Percentiles rank a stretch among this genome's conserved stretches.
phyloP scores from a whole-genome alignment of 2,329 filamentous ascomycete genomes.

The Xylaria arbuscula region DNA sequence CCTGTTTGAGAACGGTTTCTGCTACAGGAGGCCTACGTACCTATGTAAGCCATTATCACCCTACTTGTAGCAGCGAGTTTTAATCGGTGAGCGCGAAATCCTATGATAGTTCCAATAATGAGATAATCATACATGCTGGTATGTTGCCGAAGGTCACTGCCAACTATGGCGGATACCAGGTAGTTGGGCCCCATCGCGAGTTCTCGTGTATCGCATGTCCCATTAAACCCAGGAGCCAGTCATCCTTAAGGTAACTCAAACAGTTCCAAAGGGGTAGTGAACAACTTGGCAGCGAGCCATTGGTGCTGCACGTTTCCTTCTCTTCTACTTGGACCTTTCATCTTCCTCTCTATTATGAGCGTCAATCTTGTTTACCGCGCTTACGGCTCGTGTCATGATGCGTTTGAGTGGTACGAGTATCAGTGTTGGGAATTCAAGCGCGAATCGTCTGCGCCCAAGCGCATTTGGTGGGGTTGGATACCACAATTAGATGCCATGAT shows the following conservation, averaged over 20 bases:
- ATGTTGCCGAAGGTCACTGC: background rate
- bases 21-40: conserved; percentile 12
- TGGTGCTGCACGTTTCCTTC: background rate
- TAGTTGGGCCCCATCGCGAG: background rate
- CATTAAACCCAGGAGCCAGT: background rate
- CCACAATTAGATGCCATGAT: conserved; percentile 9
- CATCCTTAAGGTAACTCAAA: background rate
- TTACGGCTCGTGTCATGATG: background rate
- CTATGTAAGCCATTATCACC: background rate
- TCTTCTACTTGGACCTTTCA: background rate
- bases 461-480: background rate
- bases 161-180: background rate
- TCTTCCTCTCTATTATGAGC: background rate
- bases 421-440: background rate
- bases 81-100: background rate
- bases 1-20: conserved; percentile 26
- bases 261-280: background rate
- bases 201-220: background rate
- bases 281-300: conserved; percentile 9
- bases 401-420: conserved; percentile 9
- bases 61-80: background rate
- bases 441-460: conserved; percentile 9
- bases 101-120: background rate
- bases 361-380: conserved; percentile 12
- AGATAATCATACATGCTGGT: background rate